phyloP scores from a whole-genome alignment of 1,284 basidiomycete species.

The Cryptococcus deneoformans region DNA sequence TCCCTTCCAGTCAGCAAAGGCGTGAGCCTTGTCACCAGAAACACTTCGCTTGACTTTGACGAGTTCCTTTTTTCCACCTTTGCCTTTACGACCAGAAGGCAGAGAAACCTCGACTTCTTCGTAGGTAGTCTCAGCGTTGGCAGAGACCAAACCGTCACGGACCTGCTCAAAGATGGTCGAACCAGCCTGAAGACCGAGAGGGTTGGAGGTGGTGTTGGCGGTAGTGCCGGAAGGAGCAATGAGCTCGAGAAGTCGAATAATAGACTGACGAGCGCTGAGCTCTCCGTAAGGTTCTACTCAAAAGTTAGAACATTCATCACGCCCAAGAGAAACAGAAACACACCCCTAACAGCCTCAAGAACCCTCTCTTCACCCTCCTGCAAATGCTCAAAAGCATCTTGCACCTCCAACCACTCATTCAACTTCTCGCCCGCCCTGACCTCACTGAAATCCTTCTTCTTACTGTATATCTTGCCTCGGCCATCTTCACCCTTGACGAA shows the following conservation, averaged over 20 bases:
- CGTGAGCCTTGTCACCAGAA: constrained; percentile 35
- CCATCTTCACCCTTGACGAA: constrained; percentile 18
- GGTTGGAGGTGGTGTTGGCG: constrained; percentile 45
- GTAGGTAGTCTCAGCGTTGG: constrained; percentile 19
- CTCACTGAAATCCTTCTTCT: constrained; percentile 41
- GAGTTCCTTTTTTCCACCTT: constrained; percentile 36
- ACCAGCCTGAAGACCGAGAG: constrained; percentile 51
- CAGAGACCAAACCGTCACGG: constrained; percentile 41
- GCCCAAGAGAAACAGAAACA: constrained; percentile 7
- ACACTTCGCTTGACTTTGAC: constrained; percentile 40
- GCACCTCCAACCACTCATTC: constrained; percentile 50
- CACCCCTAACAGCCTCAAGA: constrained; percentile 47
- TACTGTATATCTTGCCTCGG: constrained; percentile 20
- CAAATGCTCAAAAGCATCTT: constrained; percentile 47
- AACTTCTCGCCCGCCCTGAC: constrained; percentile 46
- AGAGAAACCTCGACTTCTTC: constrained; percentile 37
- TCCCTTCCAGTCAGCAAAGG: constrained; percentile 49
- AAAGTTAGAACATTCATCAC: background rate
- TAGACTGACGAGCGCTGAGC: constrained; percentile 52
- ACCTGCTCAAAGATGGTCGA: constrained; percentile 54
- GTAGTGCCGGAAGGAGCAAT: constrained; percentile 49
- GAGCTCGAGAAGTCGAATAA: constrained; percentile 54
- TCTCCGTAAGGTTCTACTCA: constrained; percentile 53
- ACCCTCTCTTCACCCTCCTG: constrained; percentile 36
- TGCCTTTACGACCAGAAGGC: constrained; percentile 32